Evolutionary conservation across 2,329 filamentous ascomycete genomes (phyloP), one percentile per base, ranked within the genome.

Genomic region (Cladosporium sp.): DNA sequence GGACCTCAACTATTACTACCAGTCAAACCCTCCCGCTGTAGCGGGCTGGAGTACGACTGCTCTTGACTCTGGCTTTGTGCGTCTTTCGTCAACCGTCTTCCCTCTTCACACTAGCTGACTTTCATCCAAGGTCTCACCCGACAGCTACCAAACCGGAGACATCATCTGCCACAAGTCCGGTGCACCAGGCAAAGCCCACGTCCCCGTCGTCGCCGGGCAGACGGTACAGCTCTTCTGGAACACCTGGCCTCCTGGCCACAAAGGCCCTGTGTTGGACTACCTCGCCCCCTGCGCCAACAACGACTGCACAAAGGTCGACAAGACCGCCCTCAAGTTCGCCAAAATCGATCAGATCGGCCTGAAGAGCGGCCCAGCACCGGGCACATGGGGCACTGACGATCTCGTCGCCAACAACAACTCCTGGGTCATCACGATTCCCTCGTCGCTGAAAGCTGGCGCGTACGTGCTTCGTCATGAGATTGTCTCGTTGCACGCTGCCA

Each of bases 201-300:
- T 73, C 7, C 58, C 67, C 15, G 70, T 70, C 36, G 71, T 69
- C 45, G 67, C 73, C 6, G 73, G 72, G n/a, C 65, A 61, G 38
- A 67, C 68, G 38, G 61, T 74, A 5, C 66, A 67, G 6, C 69
- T 75, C 52, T 59, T 51, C 47, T 89, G 86, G 87, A 83, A 78
- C 59, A 75, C 75, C n/a, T 89, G 87, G 87, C 86, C 86, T 9
- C 76, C 81, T 7, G 81, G 78, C 56, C 83, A 89, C 75, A 78
- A 85, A 62, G 84, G 84, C 2, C 85, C 85, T 8, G 80, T 88
- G 64, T 78, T 88, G 61, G 81, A 81, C 70, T 88, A 88, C 75
- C 74, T 88, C 17, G 86, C 86, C 58, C 78, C 78, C 64, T 85
- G 83, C 73, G 55, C 58, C 54, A 83, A 80, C 25, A 79, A 84